Percentiles rank a stretch among this genome's conserved stretches.
These are phyloP conservation scores for Endotrypanum monterogeii DNA, from an alignment of 208 protist genomes.

Conservation along the genomic window DNA sequence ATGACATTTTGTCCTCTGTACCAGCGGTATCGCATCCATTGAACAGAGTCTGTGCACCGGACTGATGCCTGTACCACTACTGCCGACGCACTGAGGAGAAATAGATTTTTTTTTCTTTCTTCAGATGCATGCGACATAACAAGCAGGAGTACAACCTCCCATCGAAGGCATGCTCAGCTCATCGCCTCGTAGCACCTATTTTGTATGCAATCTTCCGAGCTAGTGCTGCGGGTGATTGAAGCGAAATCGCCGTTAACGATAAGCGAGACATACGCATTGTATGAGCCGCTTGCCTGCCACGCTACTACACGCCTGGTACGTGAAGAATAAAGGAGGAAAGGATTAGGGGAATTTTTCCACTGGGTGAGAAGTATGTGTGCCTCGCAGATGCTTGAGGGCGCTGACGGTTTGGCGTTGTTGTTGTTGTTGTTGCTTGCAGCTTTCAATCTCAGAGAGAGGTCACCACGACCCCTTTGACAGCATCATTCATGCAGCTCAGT, in stretches of 20 bases:
- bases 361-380: not conserved
- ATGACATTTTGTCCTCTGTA: constrained; percentile 2
- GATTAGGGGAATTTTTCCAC: not conserved
- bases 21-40: constrained; percentile 29
- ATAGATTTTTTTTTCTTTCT: not conserved
- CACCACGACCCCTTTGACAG: not conserved
- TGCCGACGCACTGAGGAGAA: constrained; percentile 10
- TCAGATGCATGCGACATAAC: not conserved
- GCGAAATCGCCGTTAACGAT: not conserved
- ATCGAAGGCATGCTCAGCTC: not conserved
- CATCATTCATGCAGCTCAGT: not conserved
- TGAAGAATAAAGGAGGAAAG: not conserved
- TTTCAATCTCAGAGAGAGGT: not conserved
- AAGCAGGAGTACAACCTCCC: not conserved
- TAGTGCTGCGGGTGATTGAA: too few relatives aligned
- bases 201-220: not conserved
- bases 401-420: too few relatives aligned
- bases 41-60: constrained; percentile 21
- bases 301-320: not conserved
- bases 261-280: not conserved
- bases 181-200: not conserved
- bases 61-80: constrained; percentile 27
- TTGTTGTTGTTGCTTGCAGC: not conserved
- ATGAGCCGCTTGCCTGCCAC: not conserved
- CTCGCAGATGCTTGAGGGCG: not conserved